Evolutionary conservation across 1,139 yeast genomes (phyloP), one percentile per base, ranked within the genome.

Genomic region (Scheffersomyces stambukii): DNA sequence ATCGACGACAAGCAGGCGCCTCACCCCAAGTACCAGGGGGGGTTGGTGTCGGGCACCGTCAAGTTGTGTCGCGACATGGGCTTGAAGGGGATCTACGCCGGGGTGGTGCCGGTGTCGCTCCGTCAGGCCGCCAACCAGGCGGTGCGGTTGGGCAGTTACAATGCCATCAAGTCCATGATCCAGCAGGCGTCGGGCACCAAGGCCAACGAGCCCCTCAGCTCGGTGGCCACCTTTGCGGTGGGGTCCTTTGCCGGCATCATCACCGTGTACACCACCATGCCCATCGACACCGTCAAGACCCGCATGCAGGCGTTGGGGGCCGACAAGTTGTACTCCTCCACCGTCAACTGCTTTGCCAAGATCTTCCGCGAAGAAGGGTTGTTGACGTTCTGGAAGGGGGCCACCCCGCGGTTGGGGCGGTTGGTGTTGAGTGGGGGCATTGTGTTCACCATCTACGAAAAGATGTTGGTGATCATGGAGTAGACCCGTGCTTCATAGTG

Each of bases 111-210:
- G 0, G 97, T 91, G 7, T 84, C 96, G 0, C 63, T 89, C 68
- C 77, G 98, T 50, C 98, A 91, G 57, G 97, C 96, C 6, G 81
- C 96, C 6, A 91, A 91, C 54, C 94, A 86, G 45, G 94, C 95
- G 4, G 97, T 91, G 6, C 74, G 98, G 45, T 68, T 91, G 41
- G 97, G 97, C 3, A 81, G 95, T 21, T 91, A 91, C 60, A 88
- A 86, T 52, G 78, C 91, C 40, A 80, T 91, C 60, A 89, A 89
- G 57, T 71, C 86, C 6, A 60, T 79, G 53, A 68, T 89, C 33
- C 96, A 89, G 57, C 82, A 80, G 50, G 75, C 81, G 19, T 64
- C 77, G 12, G 72, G 75, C 29, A 60, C 81, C 2, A 76, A 77
- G 24, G 75, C 83, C 19, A 75, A 75, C 43, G 77, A 81, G 39